A percentile compares a stretch with the other conserved stretches of the same genome.
Conservation (phyloP, 2,329 filamentous ascomycete genomes). For the Scytalidium sp. region DNA sequence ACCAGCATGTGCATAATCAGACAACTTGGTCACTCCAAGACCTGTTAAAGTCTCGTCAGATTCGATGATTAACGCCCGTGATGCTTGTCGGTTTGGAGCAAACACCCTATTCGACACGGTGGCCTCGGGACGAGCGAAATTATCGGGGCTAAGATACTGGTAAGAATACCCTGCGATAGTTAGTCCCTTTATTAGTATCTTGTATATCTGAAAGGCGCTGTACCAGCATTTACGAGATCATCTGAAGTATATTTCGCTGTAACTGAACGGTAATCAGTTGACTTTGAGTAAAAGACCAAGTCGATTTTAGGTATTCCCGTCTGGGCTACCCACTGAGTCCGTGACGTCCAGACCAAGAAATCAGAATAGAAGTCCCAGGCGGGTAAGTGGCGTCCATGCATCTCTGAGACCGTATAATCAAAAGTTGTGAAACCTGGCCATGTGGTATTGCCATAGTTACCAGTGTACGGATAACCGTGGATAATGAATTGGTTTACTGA, state of each 20-base stretch:
- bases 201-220: too few species aligned
- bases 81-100: constrained; percentile 35
- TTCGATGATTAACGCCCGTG: constrained; percentile 38
- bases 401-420: constrained; percentile 37
- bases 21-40: constrained; percentile 29
- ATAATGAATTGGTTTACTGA: constrained; percentile 41
- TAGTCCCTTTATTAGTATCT: not conserved
- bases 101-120: constrained; percentile 33
- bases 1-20: constrained; percentile 32
- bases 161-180: constrained; percentile 14
- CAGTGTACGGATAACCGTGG: constrained; percentile 40
- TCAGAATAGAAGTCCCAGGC: constrained; percentile 36
- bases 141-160: constrained; percentile 42
- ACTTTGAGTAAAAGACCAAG: constrained; percentile 36
- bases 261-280: constrained; percentile 2
- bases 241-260: not conserved
- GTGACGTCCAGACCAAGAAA: constrained; percentile 32
- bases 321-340: constrained; percentile 36
- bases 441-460: constrained; percentile 41
- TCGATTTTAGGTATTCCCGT: constrained; percentile 37
- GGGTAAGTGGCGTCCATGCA: constrained; percentile 36
- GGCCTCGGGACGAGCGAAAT: constrained; percentile 36
- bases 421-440: constrained; percentile 47
- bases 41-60: constrained; percentile 34
- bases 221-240: constrained; percentile 6